Conservation (phyloP, 78 protist species). For the Guillardia theta region DNA sequence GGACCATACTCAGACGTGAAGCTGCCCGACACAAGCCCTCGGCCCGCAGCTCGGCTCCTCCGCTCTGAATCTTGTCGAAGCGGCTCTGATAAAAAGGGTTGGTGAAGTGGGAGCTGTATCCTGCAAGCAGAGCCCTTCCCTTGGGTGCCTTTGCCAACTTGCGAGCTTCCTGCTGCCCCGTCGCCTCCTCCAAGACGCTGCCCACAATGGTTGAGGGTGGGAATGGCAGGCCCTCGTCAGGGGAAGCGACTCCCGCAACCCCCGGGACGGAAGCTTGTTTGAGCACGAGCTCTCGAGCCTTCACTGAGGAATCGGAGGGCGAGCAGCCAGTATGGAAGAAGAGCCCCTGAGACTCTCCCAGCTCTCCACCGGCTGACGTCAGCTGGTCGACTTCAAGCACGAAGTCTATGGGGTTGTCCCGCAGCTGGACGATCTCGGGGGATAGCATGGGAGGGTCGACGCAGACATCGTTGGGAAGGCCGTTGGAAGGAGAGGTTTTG, state of each 20-base stretch:
- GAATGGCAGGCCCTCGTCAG: neutral
- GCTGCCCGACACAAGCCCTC: neutral
- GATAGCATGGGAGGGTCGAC: conserved; percentile 2
- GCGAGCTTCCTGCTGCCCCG: too few relatives aligned
- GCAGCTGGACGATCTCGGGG: neutral
- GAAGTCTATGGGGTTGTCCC: neutral
- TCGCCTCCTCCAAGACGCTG: too few relatives aligned
- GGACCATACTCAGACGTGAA: neutral
- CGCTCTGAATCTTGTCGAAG: neutral
- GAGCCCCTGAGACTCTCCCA: neutral
- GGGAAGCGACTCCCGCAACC: neutral
- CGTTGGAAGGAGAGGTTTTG: neutral
- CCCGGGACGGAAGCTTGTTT: neutral
- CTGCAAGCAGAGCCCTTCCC: neutral
- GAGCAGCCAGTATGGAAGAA: neutral
- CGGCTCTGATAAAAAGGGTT: neutral
- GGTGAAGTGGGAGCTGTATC: neutral
- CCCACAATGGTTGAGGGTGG: neutral
- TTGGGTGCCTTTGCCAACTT: neutral
- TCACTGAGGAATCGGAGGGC: neutral
- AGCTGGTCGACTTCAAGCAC: neutral
- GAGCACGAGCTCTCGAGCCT: neutral
- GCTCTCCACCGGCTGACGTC: neutral
- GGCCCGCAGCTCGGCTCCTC: neutral
- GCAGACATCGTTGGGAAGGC: neutral